Evolutionary conservation across 768 basidiomycete species (phyloP), one percentile per base, ranked within the genome.

Genomic region (Cystoderma amianthinum): DNA sequence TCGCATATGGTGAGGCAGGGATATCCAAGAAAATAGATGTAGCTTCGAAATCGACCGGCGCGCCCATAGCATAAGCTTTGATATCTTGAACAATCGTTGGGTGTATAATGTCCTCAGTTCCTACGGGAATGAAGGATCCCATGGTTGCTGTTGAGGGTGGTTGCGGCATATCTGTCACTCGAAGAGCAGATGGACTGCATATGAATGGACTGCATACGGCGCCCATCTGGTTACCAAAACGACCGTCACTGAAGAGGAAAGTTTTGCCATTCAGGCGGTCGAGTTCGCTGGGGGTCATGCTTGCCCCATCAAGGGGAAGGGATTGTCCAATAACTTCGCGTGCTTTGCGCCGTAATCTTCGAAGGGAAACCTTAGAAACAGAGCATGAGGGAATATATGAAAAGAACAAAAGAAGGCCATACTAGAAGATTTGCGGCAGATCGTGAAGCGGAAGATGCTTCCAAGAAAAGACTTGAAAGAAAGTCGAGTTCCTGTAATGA

Each of bases 251-350:
- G 46, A 52, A 30, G 34, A 53, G 21, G 36, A 44, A 60, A 1
- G 80, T 81, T 48, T 67, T 72, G 2, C 80, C 80, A 17, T 70
- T 71, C 32, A 80, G 56, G 19, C 76, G 67, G 47, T 79, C 73
- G 18, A 81, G 69, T 40, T 81, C 78, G 1, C 61, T 61, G 20
- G 64, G 53, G 3, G 65, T 61, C 39, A 72, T 49, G 5, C 39
- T 45, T 20, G 46, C 45, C 3, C 48, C 38, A 44, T 53, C 50
- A 21, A 53, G 50, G 28, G 42, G 30, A n/a, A n/a, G n/a, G n/a
- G n/a, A n/a, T 16, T 47, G 53, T 37, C 68, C 58, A 11, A 65
- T 48, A 3, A 57, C 61, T 28, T 69, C 69, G 44, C 68, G 68
- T 0, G 70, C 72, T 56, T 70, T 73, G 18, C 52, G 57, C 46